phyloP scores from a whole-genome alignment of 352 stramenopile species.

The Phytophthora syringae region DNA sequence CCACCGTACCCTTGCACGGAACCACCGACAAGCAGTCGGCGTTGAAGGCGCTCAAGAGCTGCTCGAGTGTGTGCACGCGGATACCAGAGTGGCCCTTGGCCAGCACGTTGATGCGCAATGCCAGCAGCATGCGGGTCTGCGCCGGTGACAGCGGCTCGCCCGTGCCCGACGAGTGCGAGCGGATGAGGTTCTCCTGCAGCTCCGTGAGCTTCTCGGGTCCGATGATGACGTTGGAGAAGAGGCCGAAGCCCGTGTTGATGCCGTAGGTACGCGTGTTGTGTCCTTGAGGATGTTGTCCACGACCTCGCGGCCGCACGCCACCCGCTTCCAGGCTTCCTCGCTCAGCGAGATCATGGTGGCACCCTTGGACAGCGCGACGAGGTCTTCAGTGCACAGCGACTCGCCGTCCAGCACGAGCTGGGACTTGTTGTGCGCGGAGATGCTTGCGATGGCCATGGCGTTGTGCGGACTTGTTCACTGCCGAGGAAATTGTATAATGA shows the following conservation, averaged over 20 bases:
- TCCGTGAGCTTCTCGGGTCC: slow-evolving; percentile 83
- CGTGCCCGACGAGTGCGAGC: slow-evolving; percentile 81
- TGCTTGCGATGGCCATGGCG: slow-evolving; percentile 17
- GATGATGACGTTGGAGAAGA: slow-evolving; percentile 93
- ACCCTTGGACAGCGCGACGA: slow-evolving; percentile 75
- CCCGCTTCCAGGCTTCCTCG: slow-evolving; percentile 74
- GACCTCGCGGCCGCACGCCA: slow-evolving; percentile 74
- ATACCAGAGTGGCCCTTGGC: slow-evolving; percentile 90
- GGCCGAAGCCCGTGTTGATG: slow-evolving; percentile 93
- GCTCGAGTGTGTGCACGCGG: slow-evolving; percentile 74
- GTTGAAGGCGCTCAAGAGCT: slow-evolving; percentile 88
- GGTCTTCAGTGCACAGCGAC: slow-evolving; percentile 72
- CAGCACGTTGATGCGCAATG: slow-evolving; percentile 90
- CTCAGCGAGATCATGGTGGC: slow-evolving; percentile 64
- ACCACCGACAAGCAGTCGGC: slow-evolving; percentile 87
- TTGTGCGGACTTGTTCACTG: slow-evolving; percentile 20
- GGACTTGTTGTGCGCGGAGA: slow-evolving; percentile 13
- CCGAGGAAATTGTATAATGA: slow-evolving; percentile 33
- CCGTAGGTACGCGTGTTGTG: slow-evolving; percentile 82
- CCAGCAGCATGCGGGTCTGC: slow-evolving; percentile 88
- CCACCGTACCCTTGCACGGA: slow-evolving; percentile 85
- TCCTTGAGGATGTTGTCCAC: slow-evolving; percentile 90
- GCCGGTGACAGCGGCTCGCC: slow-evolving; percentile 74
- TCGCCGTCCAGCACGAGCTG: slow-evolving; percentile 69
- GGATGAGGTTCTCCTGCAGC: slow-evolving; percentile 88